A percentile compares a stretch with the other conserved stretches of the same genome.
These are phyloP conservation scores for Chrysoporthe cubensis DNA, from an alignment of 2,329 filamentous ascomycete species.

Conservation along the genomic window DNA sequence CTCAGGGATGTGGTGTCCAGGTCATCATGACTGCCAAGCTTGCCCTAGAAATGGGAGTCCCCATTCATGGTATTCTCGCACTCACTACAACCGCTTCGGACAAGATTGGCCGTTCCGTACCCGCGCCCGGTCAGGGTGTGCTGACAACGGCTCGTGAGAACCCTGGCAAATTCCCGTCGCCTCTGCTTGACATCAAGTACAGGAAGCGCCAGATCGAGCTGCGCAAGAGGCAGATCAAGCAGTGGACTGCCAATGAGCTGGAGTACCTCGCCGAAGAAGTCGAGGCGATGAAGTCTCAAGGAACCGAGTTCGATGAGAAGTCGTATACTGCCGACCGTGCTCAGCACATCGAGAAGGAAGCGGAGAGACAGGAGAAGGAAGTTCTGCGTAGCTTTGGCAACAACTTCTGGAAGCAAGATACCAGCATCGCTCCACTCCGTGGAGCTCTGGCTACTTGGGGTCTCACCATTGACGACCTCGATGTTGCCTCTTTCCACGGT, in stretches of 20 bases:
- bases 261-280: constrained; percentile 93
- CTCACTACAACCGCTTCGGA: constrained; percentile 96
- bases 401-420: constrained; percentile 97
- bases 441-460: constrained; percentile 97
- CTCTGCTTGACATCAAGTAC: constrained; percentile 96
- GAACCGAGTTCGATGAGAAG: constrained; percentile 73
- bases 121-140: constrained; percentile 94
- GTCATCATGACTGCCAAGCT: constrained; percentile 97
- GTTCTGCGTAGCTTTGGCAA: constrained; percentile 92
- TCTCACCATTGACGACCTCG: constrained; percentile 93
- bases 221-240: constrained; percentile 90
- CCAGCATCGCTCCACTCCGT: constrained; percentile 90
- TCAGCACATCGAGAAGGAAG: constrained; percentile 85
- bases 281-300: constrained; percentile 84
- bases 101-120: constrained; percentile 98
- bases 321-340: constrained; percentile 87
- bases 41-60: constrained; percentile 96
- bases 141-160: constrained; percentile 93
- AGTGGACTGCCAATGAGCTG: constrained; percentile 94
- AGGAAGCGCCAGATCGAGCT: constrained; percentile 92
- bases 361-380: constrained; percentile 88
- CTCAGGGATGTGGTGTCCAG: constrained; percentile 97
- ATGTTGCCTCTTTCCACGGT: constrained; percentile 96
- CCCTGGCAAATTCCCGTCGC: constrained; percentile 89
- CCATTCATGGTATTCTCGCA: constrained; percentile 92